phyloP scores from a whole-genome alignment of 495 filamentous ascomycete genomes.

The Aspergillus wentii region DNA sequence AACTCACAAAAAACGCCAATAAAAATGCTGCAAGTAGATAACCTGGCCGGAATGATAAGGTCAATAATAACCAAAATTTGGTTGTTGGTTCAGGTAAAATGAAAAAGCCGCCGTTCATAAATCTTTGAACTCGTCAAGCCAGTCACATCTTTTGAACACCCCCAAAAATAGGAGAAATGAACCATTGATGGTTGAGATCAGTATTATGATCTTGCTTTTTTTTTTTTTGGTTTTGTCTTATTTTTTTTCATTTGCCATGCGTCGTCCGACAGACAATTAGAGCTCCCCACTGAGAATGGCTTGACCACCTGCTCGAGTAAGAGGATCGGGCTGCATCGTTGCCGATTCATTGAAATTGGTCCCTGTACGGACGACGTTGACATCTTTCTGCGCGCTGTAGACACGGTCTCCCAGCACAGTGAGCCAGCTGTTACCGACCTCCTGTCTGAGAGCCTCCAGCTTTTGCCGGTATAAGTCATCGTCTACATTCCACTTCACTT shows the following conservation, averaged over 20 bases:
- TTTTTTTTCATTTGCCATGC: constrained; percentile 35
- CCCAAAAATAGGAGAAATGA: no score
- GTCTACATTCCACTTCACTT: constrained; percentile 57
- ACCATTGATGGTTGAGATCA: no score
- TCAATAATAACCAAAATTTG: no score
- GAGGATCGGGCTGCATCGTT: constrained; percentile 28
- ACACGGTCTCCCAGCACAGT: constrained; percentile 77
- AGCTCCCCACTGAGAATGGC: constrained; percentile 48
- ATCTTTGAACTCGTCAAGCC: no score
- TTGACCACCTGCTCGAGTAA: constrained; percentile 39
- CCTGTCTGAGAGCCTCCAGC: constrained; percentile 76
- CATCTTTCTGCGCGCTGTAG: constrained; percentile 34
- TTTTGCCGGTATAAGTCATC: constrained; percentile 80
- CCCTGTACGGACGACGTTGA: constrained; percentile 26
- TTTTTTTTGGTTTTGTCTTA: not conserved
- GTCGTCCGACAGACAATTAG: no score
- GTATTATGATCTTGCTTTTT: constrained; percentile 1
- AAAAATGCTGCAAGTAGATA: constrained; percentile 41
- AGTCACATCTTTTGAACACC: no score
- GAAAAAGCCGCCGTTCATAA: no score
- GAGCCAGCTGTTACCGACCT: constrained; percentile 80
- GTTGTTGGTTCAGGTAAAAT: no score
- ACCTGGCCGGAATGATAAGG: no score
- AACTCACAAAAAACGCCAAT: constrained; percentile 34
- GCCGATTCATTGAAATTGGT: constrained; percentile 31